Conservation (phyloP, 495 filamentous ascomycete genomes). For the Bathelium albidoporum region DNA sequence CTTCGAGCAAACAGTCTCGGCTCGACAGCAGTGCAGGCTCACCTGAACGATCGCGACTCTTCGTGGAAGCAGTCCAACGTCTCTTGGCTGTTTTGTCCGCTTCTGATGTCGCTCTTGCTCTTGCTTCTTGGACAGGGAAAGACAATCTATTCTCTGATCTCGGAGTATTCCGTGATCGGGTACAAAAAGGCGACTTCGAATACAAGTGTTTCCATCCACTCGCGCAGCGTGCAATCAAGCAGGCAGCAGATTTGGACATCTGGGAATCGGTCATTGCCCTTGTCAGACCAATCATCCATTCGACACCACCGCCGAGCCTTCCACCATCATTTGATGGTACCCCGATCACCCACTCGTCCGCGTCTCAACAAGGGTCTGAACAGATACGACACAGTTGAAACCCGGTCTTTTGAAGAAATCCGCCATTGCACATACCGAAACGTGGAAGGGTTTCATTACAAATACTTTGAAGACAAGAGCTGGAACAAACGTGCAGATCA, state of each 20-base stretch:
- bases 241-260: neutral
- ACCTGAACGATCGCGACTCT: neutral
- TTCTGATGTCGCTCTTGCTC: neutral
- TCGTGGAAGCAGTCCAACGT: neutral
- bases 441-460: conserved; percentile 13
- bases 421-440: conserved; percentile 14
- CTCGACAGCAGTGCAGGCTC: neutral
- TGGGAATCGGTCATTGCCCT: neutral
- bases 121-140: neutral
- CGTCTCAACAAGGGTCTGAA: conserved; percentile 14
- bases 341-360: conserved; percentile 14
- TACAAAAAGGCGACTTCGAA: neutral
- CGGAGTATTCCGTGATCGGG: neutral
- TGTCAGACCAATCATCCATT: neutral
- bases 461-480: conserved; percentile 9
- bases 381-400: conserved; percentile 15
- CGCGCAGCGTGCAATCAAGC: neutral
- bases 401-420: conserved; percentile 14
- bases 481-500: neutral
- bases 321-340: conserved; percentile 17
- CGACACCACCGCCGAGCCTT: neutral
- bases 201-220: neutral
- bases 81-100: neutral
- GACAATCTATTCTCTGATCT: neutral
- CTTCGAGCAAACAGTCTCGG: neutral